Conservation (phyloP, 352 stramenopile species). For the Saprolegnia parasitica region DNA sequence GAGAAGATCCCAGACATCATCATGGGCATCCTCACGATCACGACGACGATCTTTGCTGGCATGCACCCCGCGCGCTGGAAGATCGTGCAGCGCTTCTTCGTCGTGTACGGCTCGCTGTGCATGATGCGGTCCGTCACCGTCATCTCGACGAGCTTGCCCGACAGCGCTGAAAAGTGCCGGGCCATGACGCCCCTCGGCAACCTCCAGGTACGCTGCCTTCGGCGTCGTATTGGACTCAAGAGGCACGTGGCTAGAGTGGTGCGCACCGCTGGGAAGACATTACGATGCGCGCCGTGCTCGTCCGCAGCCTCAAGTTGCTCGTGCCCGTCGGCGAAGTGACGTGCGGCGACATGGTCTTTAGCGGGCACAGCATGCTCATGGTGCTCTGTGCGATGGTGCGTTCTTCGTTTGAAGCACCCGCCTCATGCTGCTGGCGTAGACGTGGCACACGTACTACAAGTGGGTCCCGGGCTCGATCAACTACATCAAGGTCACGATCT, state of each 20-base stretch:
- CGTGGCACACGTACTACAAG: constrained; percentile 30
- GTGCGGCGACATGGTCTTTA: constrained; percentile 29
- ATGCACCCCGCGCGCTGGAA: constrained; percentile 26
- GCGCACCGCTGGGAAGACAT: constrained; percentile 30
- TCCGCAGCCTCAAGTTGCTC: constrained; percentile 28
- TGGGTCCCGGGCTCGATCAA: constrained; percentile 29
- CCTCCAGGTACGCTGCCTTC: constrained; percentile 11
- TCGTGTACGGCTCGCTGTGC: constrained; percentile 29
- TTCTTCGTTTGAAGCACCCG: neutral
- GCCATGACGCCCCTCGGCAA: constrained; percentile 29
- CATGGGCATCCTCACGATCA: constrained; percentile 17
- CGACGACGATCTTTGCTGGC: constrained; percentile 20
- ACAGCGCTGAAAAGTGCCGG: constrained; percentile 28
- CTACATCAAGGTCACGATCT: constrained; percentile 29
- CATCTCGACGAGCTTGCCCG: constrained; percentile 27
- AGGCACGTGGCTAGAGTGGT: constrained; percentile 9
- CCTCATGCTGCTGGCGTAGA: constrained; percentile 1
- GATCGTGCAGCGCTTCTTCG: constrained; percentile 29
- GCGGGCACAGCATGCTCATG: constrained; percentile 28
- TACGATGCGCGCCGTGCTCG: constrained; percentile 27
- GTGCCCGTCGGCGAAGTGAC: constrained; percentile 27
- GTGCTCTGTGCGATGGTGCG: constrained; percentile 27
- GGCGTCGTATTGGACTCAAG: neutral
- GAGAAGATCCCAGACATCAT: constrained; percentile 27
- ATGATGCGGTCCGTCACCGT: constrained; percentile 29